Evolutionary conservation across 106 monocot species (phyloP).

Genomic region (Triglochin maritima): DNA sequence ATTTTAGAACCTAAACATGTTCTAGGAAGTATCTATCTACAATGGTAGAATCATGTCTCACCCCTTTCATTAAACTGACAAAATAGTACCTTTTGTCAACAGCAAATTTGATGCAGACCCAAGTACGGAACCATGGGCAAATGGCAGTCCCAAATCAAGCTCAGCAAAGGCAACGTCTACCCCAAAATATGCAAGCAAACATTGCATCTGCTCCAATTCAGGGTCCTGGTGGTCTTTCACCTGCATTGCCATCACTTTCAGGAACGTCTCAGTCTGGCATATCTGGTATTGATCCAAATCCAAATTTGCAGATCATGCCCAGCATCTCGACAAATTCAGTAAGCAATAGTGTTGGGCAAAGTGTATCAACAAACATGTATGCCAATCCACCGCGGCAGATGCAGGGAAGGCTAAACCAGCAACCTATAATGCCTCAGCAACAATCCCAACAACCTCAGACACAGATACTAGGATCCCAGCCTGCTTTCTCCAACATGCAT

Average conservation of each 20-base stretch:
- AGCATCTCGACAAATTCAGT: conserved; percentile 31
- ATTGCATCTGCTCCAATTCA: conserved; percentile 22
- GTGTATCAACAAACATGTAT: conserved; percentile 38
- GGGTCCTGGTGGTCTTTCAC: conserved; percentile 27
- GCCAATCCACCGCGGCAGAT: conserved; percentile 52
- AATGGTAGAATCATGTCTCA: neutral
- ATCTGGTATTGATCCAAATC: conserved; percentile 30
- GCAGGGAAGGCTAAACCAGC: conserved; percentile 42
- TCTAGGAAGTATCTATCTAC: no score
- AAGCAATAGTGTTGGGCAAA: conserved; percentile 33
- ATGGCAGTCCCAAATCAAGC: conserved; percentile 35
- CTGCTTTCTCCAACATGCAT: conserved; percentile 20
- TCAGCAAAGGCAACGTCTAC: conserved; percentile 27
- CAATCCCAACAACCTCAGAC: conserved; percentile 11
- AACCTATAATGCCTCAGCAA: conserved; percentile 30
- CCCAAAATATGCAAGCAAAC: conserved; percentile 50
- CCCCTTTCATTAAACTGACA: neutral
- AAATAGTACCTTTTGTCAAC: conserved; percentile 9
- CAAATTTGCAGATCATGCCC: conserved; percentile 46
- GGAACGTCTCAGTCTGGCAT: conserved; percentile 44
- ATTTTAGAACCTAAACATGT: no score
- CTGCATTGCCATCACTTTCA: conserved; percentile 35
- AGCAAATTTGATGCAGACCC: conserved; percentile 35
- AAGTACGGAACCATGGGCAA: conserved; percentile 37
- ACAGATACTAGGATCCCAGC: conserved; percentile 11